Conservation (phyloP, 495 filamentous ascomycete genomes). For the Articulospora tetracladia region DNA sequence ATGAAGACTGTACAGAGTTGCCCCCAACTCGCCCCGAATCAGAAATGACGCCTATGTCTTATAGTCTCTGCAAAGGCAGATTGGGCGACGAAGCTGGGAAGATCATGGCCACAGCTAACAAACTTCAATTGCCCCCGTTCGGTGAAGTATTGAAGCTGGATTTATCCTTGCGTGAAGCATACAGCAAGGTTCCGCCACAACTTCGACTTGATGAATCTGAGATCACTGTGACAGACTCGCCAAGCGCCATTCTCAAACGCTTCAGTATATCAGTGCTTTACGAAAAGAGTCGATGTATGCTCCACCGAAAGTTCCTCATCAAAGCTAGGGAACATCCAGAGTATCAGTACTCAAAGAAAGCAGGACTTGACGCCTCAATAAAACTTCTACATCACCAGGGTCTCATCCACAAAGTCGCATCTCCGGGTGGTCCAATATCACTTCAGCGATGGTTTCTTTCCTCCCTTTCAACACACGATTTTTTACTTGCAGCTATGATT, state of each 20-base stretch:
- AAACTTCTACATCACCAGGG: conserved; percentile 50
- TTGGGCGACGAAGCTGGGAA: conserved; percentile 34
- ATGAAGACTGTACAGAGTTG: conserved; percentile 35
- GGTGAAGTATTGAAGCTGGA: conserved; percentile 66
- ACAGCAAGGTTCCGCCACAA: conserved; percentile 50
- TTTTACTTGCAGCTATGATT: conserved; percentile 43
- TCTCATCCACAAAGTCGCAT: conserved; percentile 31
- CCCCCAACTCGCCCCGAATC: conserved; percentile 38
- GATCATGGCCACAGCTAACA: conserved; percentile 36
- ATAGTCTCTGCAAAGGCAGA: conserved; percentile 42
- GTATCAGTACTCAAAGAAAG: conserved; percentile 62
- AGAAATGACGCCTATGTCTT: conserved; percentile 45
- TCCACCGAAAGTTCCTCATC: conserved; percentile 52
- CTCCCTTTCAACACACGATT: conserved; percentile 41
- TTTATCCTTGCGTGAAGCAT: conserved; percentile 52
- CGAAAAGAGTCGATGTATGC: conserved; percentile 66
- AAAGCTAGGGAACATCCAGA: too few relatives aligned
- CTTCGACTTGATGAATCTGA: conserved; percentile 57
- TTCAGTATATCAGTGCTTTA: conserved; percentile 69
- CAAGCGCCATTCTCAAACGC: conserved; percentile 61
- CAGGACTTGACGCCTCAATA: conserved; percentile 64
- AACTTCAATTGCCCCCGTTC: conserved; percentile 44
- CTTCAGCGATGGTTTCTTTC: conserved; percentile 40
- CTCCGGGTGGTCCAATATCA: conserved; percentile 34
- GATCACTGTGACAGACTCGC: conserved; percentile 58